Evolutionary conservation across 257 asterid species (phyloP).

Genomic region (Hygrophila difformis): DNA sequence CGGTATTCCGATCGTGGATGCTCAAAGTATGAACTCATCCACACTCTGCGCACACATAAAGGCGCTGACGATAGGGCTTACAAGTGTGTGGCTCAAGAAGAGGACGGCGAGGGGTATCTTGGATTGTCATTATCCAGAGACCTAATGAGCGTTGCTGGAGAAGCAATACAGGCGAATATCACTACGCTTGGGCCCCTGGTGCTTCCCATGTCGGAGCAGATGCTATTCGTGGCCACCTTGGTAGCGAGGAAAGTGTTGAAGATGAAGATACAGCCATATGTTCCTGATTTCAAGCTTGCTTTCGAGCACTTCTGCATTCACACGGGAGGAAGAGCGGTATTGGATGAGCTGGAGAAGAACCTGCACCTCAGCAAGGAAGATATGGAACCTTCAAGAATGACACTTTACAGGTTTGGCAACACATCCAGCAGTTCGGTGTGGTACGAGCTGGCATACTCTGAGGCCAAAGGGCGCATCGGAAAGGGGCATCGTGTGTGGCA

Average conservation of each 20-base stretch:
- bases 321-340: conserved; percentile 40
- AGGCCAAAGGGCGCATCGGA: conserved; percentile 42
- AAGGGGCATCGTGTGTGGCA: conserved; percentile 47
- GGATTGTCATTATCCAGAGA: conserved; percentile 40
- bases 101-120: conserved; percentile 7
- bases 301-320: conserved; percentile 50
- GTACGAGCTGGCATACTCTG: conserved; percentile 39
- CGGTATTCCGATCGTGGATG: conserved; percentile 15
- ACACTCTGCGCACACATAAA: conserved; percentile 28
- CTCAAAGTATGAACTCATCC: conserved; percentile 22
- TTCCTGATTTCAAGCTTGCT: conserved; percentile 42
- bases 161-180: conserved; percentile 37
- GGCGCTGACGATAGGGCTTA: conserved; percentile 25
- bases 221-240: conserved; percentile 18
- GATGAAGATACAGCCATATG: conserved; percentile 35
- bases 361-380: conserved; percentile 30
- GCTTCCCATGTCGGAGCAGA: conserved; percentile 26
- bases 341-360: conserved; percentile 41
- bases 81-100: conserved; percentile 18
- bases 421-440: conserved; percentile 43
- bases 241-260: conserved; percentile 35
- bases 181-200: conserved; percentile 31
- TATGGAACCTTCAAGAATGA: conserved; percentile 55
- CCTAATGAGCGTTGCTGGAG: conserved; percentile 45
- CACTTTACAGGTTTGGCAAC: conserved; percentile 40